Evolutionary conservation across 192 early-diverging fungal genomes (phyloP), one percentile per base, ranked within the genome.

Genomic region (Coemansia sp.): DNA sequence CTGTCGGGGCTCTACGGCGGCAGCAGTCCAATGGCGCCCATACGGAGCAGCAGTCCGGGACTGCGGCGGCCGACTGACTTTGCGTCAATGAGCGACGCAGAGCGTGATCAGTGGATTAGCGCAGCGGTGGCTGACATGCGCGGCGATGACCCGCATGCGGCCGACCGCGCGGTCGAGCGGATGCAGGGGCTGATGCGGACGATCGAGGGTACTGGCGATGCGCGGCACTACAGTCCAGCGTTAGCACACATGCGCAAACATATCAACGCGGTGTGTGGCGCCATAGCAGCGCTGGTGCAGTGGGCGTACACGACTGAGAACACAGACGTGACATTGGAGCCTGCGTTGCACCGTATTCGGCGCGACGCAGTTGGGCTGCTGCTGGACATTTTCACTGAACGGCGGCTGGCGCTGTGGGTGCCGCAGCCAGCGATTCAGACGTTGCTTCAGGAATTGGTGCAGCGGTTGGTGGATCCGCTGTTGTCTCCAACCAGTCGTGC

Each of bases 391-490:
- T 98, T 97, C 65, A 75, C 83, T 2, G 86, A 87, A 62, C 73
- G 84, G 17, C 75, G 86, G 12, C 71, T 94, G 48, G 91, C 94
- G 1, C 60, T 63, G 29, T 76, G 76, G 25, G 88, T 93, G 5
- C 82, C 82, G 5, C 84, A 84, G 23, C 85, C 88, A 12, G 58
- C 89, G 0, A 63, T 99, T 12, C 82, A 88, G 50, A 83, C 80
- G 39, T 73, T 93, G 35, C 65, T 96, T 4, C 82, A 88, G 29
- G 92, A 96, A 69, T 75, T 97, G 25, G 85, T 96, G 5, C 76
- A 83, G 57, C 83, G 94, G 4, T 64, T 97, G 39, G 73, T 94
- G 25, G 94, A 99, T 69, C 91, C 91, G 15, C 72, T 76, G 43
- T 76, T 96, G 48, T 80, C 87, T 22, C 83, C 88, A 2, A 55